Percentiles rank a stretch among this genome's conserved stretches.
These are phyloP conservation scores for Populus nigra DNA, from an alignment of 345 rosid species.

Conservation along the genomic window DNA sequence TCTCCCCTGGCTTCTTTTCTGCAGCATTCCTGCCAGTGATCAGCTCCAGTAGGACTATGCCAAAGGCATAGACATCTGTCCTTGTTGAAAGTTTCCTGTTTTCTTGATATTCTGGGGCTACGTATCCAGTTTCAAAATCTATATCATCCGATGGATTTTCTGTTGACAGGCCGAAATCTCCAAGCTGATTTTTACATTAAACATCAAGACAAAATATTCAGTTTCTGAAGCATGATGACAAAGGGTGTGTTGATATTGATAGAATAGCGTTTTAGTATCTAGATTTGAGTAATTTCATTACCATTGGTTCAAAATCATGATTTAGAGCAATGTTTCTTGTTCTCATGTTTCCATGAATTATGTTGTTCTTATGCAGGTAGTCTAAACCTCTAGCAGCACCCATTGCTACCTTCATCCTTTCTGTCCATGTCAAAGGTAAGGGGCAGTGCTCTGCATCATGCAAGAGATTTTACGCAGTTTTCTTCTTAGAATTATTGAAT, in stretches of 20 bases:
- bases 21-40: slow-evolving; percentile 27
- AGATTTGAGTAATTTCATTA: slow-evolving; percentile 1
- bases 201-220: not conserved
- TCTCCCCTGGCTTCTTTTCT: slow-evolving; percentile 10
- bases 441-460: slow-evolving; percentile 30
- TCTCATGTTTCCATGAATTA: slow-evolving; percentile 31
- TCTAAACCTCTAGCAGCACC: slow-evolving; percentile 37
- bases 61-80: slow-evolving; percentile 42
- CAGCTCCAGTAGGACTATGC: slow-evolving; percentile 41
- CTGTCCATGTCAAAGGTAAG: slow-evolving; percentile 30
- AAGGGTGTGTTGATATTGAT: not conserved
- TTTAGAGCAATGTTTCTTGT: slow-evolving; percentile 36
- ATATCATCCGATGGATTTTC: not conserved
- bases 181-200: slow-evolving; percentile 23
- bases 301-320: slow-evolving; percentile 40
- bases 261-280: too few species aligned
- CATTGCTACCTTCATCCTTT: slow-evolving; percentile 34
- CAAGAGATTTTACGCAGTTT: not conserved
- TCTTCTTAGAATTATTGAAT: not conserved
- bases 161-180: slow-evolving; percentile 23
- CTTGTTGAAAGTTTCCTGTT: slow-evolving; percentile 18
- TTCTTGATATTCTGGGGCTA: slow-evolving; percentile 36
- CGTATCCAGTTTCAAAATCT: slow-evolving; percentile 10
- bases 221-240: not conserved
- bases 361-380: slow-evolving; percentile 37